Base-by-base conservation (phyloP, 805 yeast genomes). In the Metschnikowia lunata region DNA sequence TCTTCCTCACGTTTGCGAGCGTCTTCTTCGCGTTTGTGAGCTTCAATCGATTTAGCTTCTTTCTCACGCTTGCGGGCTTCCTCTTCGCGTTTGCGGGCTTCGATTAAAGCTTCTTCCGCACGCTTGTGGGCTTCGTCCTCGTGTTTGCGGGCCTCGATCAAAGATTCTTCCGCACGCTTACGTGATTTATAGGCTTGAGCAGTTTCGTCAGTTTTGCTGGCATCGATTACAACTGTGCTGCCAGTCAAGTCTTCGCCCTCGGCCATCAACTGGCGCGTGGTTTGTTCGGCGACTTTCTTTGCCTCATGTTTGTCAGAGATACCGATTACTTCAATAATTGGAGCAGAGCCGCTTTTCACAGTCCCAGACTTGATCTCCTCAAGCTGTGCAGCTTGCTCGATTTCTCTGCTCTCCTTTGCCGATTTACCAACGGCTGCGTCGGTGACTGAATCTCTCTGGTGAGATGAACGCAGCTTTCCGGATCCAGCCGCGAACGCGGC, bases 311-410 rank as follows among this genome's bases (percentile, higher is more conserved):
- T 55, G 49, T 64, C 66, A 2, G 59, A 49, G 37, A 61, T 62
- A 28, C 71, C 72, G 49, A 66, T 55, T 11, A 66, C 71, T 46
- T 66, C 72, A 23, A 66, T 67, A 18, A 58, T 44, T 8, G 52
- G 52, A 8, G 37, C 45, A 13, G 37, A 45, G 10, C 34, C 43
- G 13, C 35, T 34, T 55, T 48, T 40, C 55, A 44, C 6, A 56
- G 50, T n/a, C 52, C 50, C 29, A 28, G 8, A 32, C 39, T 36
- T 28, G 14, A 27, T 14, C 29, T 18, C 15, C 34, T 30, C 11
- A 29, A 30, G 15, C 40, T 18, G 40, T 3, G 41, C 41, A 26
- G 41, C 41, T 4, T 31, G 26, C 26, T 39, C 41, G 8, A 39
- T 39, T 31, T 39, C 41, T n/a, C 4, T 23, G 15, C 41, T 39